A percentile compares a stretch with the other conserved stretches of the same genome.
Conservation (phyloP, 2,329 filamentous ascomycete species). For the Ophiostoma triangulosporum region DNA sequence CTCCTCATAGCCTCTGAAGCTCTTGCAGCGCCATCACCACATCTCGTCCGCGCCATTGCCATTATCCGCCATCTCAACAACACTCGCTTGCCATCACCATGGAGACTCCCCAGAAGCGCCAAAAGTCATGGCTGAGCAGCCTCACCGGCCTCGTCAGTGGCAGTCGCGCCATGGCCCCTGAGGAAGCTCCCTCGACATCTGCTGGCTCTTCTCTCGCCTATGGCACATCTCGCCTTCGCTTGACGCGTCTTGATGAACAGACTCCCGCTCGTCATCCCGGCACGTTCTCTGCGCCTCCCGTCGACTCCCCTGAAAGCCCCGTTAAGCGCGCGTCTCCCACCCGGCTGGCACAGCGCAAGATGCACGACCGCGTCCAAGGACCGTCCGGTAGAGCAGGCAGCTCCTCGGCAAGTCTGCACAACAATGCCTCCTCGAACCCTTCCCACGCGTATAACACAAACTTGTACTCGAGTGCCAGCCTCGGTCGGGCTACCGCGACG, state of each 20-base stretch:
- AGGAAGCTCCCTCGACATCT: neutral
- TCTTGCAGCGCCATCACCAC: constrained; percentile 3
- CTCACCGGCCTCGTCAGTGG: constrained; percentile 11
- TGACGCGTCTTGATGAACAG: neutral
- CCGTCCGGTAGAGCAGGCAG: constrained; percentile 19
- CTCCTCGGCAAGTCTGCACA: neutral
- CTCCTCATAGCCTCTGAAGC: neutral
- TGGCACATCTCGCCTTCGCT: constrained; percentile 2
- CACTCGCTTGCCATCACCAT: constrained; percentile 5
- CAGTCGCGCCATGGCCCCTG: constrained; percentile 4
- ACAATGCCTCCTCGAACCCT: neutral
- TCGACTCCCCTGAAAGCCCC: constrained; percentile 20
- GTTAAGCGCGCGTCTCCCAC: constrained; percentile 21
- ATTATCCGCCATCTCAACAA: neutral
- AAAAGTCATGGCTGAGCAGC: constrained; percentile 14
- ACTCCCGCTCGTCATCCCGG: constrained; percentile 11
- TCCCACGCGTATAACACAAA: neutral
- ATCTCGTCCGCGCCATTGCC: neutral
- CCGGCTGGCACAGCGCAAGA: constrained; percentile 22
- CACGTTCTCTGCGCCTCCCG: constrained; percentile 13
- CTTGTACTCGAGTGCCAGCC: constrained; percentile 1
- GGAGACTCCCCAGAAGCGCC: constrained; percentile 12
- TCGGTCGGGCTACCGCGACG: constrained; percentile 9
- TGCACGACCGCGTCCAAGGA: constrained; percentile 22
- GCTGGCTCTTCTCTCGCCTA: neutral